These are phyloP conservation scores for Diaporthe citriasiana DNA, from an alignment of 2,329 filamentous ascomycete genomes.

Conservation along the genomic window DNA sequence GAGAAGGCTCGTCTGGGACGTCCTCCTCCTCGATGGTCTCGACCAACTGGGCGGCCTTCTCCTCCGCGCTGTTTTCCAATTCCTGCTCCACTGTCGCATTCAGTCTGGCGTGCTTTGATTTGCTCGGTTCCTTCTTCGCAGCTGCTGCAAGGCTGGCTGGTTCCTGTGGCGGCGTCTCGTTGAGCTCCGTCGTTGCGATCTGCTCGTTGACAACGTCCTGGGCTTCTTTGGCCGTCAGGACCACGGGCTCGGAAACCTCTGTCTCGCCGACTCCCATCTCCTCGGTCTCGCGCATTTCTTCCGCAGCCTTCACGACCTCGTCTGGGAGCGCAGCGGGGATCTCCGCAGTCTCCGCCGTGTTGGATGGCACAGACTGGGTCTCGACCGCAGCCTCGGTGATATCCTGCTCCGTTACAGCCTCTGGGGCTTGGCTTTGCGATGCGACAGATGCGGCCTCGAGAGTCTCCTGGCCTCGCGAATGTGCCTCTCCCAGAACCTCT, in stretches of 20 bases:
- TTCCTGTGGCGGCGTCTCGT: not conserved
- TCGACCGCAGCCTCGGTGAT: not conserved
- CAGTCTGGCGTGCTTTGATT: not conserved
- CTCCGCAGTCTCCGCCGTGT: not conserved
- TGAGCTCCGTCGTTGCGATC: slow-evolving; percentile 1
- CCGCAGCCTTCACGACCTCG: slow-evolving; percentile 31
- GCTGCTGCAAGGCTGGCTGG: not conserved
- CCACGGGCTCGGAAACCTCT: slow-evolving; percentile 6
- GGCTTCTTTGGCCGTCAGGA: slow-evolving; percentile 26
- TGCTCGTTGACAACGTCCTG: slow-evolving; percentile 32
- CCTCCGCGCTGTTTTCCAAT: not conserved
- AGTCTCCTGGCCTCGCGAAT: slow-evolving; percentile 2
- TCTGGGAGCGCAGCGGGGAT: not conserved
- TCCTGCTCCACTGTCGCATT: not conserved
- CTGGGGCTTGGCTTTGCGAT: slow-evolving; percentile 19
- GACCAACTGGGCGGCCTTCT: slow-evolving; percentile 4
- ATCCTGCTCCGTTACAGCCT: slow-evolving; percentile 2
- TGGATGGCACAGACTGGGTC: not conserved
- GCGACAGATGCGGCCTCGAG: slow-evolving; percentile 15
- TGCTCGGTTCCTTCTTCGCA: not conserved
- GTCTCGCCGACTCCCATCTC: slow-evolving; percentile 20
- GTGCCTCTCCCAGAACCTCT: not conserved
- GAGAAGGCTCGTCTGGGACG: slow-evolving; percentile 52
- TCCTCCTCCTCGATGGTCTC: slow-evolving; percentile 18
- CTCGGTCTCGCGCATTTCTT: slow-evolving; percentile 33